These are phyloP conservation scores for Sugiyamaella floridensis DNA, from an alignment of 805 yeast species.

Conservation along the genomic window DNA sequence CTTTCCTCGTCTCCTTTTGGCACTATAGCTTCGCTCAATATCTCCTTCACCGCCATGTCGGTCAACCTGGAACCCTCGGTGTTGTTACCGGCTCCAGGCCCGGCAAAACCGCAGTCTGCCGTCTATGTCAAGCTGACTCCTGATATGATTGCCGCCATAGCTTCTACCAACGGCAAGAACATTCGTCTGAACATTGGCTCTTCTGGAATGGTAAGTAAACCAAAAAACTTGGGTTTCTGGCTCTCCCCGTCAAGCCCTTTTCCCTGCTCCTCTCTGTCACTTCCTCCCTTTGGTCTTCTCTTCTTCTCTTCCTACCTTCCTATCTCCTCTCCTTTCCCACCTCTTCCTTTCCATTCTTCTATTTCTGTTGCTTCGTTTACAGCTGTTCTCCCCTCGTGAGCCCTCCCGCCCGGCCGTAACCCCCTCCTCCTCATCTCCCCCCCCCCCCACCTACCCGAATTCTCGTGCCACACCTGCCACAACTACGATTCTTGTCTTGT, in stretches of 20 bases:
- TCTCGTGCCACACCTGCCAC: no score
- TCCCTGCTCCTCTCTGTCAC: background rate
- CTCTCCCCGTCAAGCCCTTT: background rate
- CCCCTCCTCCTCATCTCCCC: background rate
- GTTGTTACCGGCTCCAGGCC: constrained; percentile 1
- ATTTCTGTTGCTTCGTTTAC: no score
- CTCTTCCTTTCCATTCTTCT: background rate
- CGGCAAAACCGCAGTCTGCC: constrained; percentile 3
- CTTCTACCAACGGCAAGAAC: constrained; percentile 1
- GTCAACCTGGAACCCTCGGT: constrained; percentile 3
- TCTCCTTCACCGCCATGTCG: constrained; percentile 1
- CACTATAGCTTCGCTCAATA: background rate
- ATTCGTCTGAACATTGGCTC: background rate
- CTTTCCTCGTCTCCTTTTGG: background rate
- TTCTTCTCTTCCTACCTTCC: background rate
- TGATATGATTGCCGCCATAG: constrained; percentile 14
- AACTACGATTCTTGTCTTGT: no score
- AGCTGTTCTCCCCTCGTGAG: no score
- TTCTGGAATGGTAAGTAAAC: background rate
- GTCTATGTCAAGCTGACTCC: constrained; percentile 14
- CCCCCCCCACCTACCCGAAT: background rate
- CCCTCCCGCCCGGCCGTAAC: background rate
- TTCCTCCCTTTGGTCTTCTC: background rate
- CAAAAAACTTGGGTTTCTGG: background rate
- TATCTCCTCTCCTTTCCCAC: background rate